Evolutionary conservation across 345 rosid genomes (phyloP), one percentile per base, ranked within the genome.

Genomic region (Populus nigra): DNA sequence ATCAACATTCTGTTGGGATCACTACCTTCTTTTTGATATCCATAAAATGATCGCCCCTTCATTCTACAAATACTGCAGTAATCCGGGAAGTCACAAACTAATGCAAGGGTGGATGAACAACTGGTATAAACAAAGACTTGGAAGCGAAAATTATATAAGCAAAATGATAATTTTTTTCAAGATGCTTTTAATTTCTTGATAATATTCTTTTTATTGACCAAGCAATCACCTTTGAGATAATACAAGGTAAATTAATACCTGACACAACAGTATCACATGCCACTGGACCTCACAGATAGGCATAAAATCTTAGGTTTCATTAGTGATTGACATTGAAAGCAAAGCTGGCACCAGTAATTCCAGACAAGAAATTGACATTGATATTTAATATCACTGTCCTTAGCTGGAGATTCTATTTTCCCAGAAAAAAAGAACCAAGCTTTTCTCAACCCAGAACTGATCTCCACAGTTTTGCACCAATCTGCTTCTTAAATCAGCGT

Each of bases 391-490:
- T 47, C 47, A 36, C 39, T 25, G 55, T 36, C 76, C 23, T 17
- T 49, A 41, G 67, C 29, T 45, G 29, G 23, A 71, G 49, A 76
- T 67, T 35, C 23, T 22, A 23, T 27, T 16, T 39, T 27, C 12
- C 12, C 29, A 36, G 43, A 57, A 29, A 41, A 22, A 20, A 17
- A 5, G 17, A 53, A 36, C 5, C 45, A 22, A 70, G 22, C 68
- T 69, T 57, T 69, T 38, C 76, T 11, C 66, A 47, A 50, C 65
- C 71, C 71, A 78, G 29, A 72, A 65, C 76, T 71, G 63, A 77
- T 71, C 39, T 36, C 31, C 62, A 7, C 53, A 72, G 74, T 65
- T 72, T 2, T 7, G 31, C 69, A 36, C 47, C 66, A 65, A 65
- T 63, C 39, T 38, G 65, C 57, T 15, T 36, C 33, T 23, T 45